A percentile compares a stretch with the other conserved stretches of the same genome.
These are phyloP conservation scores for Capsicum baccatum DNA, from an alignment of 257 asterid species.

Conservation along the genomic window DNA sequence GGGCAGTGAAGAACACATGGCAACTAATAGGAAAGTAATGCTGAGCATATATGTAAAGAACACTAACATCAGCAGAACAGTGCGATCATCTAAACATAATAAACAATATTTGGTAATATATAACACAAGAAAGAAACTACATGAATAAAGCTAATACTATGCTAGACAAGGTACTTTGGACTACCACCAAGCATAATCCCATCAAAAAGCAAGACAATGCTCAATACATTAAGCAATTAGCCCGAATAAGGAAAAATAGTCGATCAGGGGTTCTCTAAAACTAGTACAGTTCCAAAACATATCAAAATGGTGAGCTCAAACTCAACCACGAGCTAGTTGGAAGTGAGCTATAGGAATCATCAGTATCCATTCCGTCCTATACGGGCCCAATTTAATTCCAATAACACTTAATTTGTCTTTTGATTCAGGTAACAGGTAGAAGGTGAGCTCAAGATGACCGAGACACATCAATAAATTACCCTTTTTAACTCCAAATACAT, in stretches of 20 bases:
- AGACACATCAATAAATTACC: neutral
- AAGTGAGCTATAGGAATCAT: neutral
- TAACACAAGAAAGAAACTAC: too few species aligned
- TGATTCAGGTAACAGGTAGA: neutral
- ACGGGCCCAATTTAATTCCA: neutral
- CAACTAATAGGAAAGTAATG: too few species aligned
- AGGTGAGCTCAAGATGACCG: neutral
- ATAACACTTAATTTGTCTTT: neutral
- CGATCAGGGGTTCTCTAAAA: neutral
- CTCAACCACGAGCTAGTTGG: slow-evolving; percentile 2
- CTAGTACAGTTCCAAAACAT: neutral
- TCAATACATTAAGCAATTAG: neutral
- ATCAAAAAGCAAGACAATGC: too few species aligned
- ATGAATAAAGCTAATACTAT: too few species aligned
- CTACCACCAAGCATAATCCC: too few species aligned
- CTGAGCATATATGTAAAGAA: too few species aligned
- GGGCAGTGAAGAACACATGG: too few species aligned
- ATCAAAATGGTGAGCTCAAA: neutral
- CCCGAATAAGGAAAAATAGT: neutral
- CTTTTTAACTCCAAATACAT: neutral
- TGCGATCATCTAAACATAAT: too few species aligned
- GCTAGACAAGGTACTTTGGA: too few species aligned
- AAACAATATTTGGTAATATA: too few species aligned
- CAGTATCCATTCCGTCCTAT: neutral
- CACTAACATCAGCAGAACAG: too few species aligned